Evolutionary conservation across 768 basidiomycete species (phyloP).

Genomic region (Tulasnella sp.): DNA sequence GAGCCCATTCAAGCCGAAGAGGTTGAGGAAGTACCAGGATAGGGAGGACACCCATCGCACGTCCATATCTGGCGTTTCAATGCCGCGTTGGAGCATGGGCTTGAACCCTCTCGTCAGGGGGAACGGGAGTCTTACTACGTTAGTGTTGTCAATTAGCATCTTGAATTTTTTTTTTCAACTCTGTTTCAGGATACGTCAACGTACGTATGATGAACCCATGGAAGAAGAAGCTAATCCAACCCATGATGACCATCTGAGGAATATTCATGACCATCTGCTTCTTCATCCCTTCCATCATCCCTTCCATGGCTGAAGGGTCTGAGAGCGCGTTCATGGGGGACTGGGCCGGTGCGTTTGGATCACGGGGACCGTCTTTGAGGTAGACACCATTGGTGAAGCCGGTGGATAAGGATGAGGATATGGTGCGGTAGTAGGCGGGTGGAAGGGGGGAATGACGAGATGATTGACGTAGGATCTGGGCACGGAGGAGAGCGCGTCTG

Average conservation of each 20-base stretch:
- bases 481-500: conserved; percentile 68
- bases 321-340: conserved; percentile 74
- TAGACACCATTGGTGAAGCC: conserved; percentile 67
- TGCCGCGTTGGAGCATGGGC: conserved; percentile 91
- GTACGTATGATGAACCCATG: conserved; percentile 94
- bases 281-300: conserved; percentile 98
- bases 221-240: conserved; percentile 99
- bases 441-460: conserved; percentile 74
- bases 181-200: conserved; percentile 30
- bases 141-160: background rate
- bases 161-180: background rate
- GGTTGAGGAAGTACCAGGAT: conserved; percentile 99
- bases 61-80: conserved; percentile 93
- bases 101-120: conserved; percentile 96
- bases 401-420: conserved; percentile 61
- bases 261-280: conserved; percentile 99
- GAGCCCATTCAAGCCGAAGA: conserved; percentile 92
- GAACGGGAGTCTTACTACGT: conserved; percentile 86
- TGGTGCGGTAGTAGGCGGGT: conserved; percentile 54
- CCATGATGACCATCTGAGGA: conserved; percentile 97
- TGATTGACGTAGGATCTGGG: conserved; percentile 74
- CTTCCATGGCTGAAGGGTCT: conserved; percentile 90
- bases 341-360: conserved; percentile 41
- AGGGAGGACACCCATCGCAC: conserved; percentile 98
- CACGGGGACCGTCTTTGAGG: conserved; percentile 67